Evolutionary conservation across 139 green algal species (phyloP), one percentile per base, ranked within the genome.

Genomic region (Gonium pectorale): DNA sequence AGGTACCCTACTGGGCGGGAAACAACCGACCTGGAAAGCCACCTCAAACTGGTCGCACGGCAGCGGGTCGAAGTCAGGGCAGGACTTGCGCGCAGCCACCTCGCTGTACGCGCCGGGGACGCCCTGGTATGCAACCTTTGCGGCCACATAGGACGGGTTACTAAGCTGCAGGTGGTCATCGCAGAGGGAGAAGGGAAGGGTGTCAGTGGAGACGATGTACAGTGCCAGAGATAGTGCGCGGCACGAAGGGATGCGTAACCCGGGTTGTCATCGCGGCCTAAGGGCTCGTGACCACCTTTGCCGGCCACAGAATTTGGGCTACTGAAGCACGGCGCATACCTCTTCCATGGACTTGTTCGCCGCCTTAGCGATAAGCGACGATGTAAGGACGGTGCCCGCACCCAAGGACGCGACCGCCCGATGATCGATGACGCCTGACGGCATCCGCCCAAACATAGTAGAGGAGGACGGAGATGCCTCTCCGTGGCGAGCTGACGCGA

Each of bases 11-110:
- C n/a, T n/a, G n/a, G n/a, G n/a, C n/a, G n/a, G n/a, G n/a, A n/a
- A 33, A 94, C 94, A n/a, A 97, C 83, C 13, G 8, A 93, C 94
- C 88, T 98, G 94, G 86, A 99, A 99, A 4, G 97, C 96, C 11
- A 94, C 92, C 80, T 99, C 97, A 72, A 99, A 99, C 89, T 98
- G 94, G 38, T 97, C 94, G 79, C 97, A 99, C 9, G 97, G 96
- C 49, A 98, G 64, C 21, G 95, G 91, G 56, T 96, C 91, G 43
- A 89, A 93, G 13, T 92, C 93, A 0, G 96, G 93, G 87, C 95
- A 98, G 0, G 95, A 96, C 43, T 94, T 95, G 41, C 91, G 82
- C 0, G 96, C 95, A 2, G 97, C 97, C 56, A 90, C 92, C 86
- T 99, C 97, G 81, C 93, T 98, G 92, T 99, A 99, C 0, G 97